Base-by-base conservation (phyloP, 495 filamentous ascomycete species). In the Penicillium taxi region DNA sequence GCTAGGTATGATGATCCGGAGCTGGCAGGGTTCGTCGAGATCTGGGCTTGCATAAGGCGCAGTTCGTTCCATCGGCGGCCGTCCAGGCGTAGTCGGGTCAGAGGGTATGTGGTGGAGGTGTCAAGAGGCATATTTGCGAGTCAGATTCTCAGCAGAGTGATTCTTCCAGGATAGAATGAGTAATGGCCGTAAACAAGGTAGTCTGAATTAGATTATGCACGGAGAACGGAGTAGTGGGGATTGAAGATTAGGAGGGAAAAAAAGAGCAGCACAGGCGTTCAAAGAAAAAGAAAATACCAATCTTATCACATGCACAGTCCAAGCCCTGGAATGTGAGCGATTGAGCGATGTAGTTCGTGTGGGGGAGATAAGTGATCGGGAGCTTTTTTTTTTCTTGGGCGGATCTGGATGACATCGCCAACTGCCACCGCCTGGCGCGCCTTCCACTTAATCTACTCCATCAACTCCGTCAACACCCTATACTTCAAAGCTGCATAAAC, bases 1-100 rank as follows among this genome's bases (percentile, higher is more conserved):
- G 91, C 84, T 15, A 96, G 72, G 60, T 94, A 95, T 34, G 77
- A 80, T 16, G 82, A 88, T 8, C 91, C 91, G 35, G 95, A 91
- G 20, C 89, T 86, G 38, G 87, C 78, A 17, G 87, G 78, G 62
- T 94, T 90, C 14, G 86, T 95, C 26, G 80, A 83, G 56, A 96
- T 86, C 62, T 93, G 84, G 24, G 83, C 90, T 63, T 82, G 77
- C 28, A 96, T 69, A 20, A 85, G 81, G 18, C 91, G 86, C 26
- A 96, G 79, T 61, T 99, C 91, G 65, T 99, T 99, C 93, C 93
- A 99, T 30, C 91, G 78, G 7, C 91, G 85, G 41, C 91, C 89
- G 60, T 95, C 89, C 48, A 93, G 83, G 55, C 88, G 87, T 42
- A 96, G 80, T 47, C 81, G 78, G 34, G 86, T 83, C 41, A 94